Evolutionary conservation across 2,329 filamentous ascomycete species (phyloP).

Genomic region (Botrytis fabae): DNA sequence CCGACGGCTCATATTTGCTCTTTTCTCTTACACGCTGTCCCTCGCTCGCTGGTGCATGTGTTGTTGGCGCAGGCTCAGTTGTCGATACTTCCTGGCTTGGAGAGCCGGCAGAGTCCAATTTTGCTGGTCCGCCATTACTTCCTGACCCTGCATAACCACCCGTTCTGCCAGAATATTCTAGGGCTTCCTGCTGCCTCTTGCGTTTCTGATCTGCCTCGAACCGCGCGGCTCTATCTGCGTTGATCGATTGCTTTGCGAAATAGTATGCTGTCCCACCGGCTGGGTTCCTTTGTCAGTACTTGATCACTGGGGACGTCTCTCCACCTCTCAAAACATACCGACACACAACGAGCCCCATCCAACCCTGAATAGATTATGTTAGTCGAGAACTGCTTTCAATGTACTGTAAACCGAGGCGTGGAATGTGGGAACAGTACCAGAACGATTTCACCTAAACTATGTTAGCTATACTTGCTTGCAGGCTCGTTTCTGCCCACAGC

Average conservation of each 20-base stretch:
- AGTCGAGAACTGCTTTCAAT: conserved; percentile 26
- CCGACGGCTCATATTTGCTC: conserved; percentile 83
- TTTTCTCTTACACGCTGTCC: conserved; percentile 68
- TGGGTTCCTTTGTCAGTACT: conserved; percentile 41
- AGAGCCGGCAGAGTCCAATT: conserved; percentile 57
- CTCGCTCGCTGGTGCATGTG: conserved; percentile 74
- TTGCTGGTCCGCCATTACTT: conserved; percentile 52
- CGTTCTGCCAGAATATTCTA: conserved; percentile 50
- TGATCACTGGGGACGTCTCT: conserved; percentile 20
- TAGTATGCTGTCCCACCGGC: conserved; percentile 91
- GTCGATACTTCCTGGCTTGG: conserved; percentile 66
- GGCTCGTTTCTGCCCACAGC: not conserved
- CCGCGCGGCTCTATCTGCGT: conserved; percentile 77
- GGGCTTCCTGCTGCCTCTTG: conserved; percentile 56
- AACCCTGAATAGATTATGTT: conserved; percentile 57
- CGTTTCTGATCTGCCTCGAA: conserved; percentile 63
- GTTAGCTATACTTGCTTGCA: conserved; percentile 26
- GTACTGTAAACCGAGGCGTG: conserved; percentile 18
- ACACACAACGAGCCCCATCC: conserved; percentile 89
- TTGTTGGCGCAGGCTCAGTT: conserved; percentile 81
- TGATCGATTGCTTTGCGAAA: conserved; percentile 93
- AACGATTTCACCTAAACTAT: conserved; percentile 62
- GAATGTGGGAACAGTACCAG: conserved; percentile 50
- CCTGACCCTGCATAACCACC: conserved; percentile 37
- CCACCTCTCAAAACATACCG: conserved; percentile 54